Conservation (phyloP, 306 rosid genomes). For the Malus fusca region DNA sequence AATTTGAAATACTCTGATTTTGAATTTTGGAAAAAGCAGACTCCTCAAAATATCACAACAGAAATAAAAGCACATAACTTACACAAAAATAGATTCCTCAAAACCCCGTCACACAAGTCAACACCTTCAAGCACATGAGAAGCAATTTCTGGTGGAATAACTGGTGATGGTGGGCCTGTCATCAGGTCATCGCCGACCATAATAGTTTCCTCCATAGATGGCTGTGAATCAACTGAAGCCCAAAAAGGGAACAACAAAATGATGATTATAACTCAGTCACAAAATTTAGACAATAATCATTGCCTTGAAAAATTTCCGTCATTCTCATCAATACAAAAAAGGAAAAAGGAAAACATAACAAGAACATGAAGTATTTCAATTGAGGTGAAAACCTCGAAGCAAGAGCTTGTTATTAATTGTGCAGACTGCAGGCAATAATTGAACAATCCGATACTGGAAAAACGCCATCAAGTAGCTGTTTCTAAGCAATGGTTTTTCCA, state of each 20-base stretch:
- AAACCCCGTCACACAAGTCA: conserved; percentile 77
- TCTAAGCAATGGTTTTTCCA: neutral
- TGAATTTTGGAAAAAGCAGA: neutral
- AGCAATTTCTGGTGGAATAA: conserved; percentile 86
- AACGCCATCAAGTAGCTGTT: neutral
- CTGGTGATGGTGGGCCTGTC: conserved; percentile 88
- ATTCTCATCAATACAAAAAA: neutral
- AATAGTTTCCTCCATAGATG: conserved; percentile 89
- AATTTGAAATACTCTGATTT: neutral
- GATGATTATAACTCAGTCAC: neutral
- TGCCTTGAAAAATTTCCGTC: neutral
- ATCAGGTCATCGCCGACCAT: conserved; percentile 93
- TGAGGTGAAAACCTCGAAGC: neutral
- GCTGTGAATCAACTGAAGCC: conserved; percentile 81
- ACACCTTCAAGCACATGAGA: conserved; percentile 90
- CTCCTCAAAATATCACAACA: neutral
- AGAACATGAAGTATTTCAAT: neutral
- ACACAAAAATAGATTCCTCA: conserved; percentile 81
- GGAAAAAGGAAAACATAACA: neutral
- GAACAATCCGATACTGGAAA: neutral
- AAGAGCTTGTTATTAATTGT: neutral
- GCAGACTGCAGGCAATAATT: neutral
- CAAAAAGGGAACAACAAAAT: conserved; percentile 11
- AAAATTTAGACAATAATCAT: neutral
- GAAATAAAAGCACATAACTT: conserved; percentile 20